These are phyloP conservation scores for Aspergillus brasiliensis DNA, from an alignment of 2,329 filamentous ascomycete species.

Conservation along the genomic window DNA sequence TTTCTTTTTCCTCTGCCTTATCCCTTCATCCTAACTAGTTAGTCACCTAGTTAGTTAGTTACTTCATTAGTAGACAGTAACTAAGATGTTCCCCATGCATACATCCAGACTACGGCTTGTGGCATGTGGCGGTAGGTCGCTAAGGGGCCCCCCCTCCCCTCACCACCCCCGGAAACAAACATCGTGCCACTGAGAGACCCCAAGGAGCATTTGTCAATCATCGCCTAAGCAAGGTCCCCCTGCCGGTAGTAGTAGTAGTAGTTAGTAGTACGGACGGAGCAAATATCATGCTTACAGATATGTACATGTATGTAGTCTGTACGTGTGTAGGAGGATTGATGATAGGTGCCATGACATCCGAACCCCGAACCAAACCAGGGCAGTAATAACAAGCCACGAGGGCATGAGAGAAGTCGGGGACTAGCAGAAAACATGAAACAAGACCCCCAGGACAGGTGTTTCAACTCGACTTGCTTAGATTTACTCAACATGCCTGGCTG, in stretches of 20 bases:
- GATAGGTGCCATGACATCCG: neutral
- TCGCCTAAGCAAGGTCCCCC: neutral
- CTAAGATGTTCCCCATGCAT: neutral
- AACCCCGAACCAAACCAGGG: neutral
- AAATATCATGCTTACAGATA: neutral
- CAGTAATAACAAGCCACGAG: neutral
- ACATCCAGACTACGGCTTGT: neutral
- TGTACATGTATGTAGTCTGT: constrained; percentile 1
- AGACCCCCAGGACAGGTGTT: constrained; percentile 1
- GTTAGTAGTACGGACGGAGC: neutral
- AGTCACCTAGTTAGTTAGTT: neutral
- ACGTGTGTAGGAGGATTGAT: neutral
- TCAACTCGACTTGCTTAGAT: neutral
- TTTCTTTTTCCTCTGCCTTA: neutral
- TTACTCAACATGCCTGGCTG: neutral
- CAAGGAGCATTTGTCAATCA: neutral
- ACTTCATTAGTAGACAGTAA: too few species aligned
- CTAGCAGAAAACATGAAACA: constrained; percentile 2
- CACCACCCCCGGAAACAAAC: neutral
- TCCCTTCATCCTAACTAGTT: neutral
- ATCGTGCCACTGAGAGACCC: neutral
- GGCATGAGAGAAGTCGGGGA: neutral
- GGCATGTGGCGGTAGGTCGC: neutral
- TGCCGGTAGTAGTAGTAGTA: neutral
- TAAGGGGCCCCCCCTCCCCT: neutral